These are phyloP conservation scores for Apiotrichum veenhuisii DNA, from an alignment of 1,284 basidiomycete genomes.

Conservation along the genomic window DNA sequence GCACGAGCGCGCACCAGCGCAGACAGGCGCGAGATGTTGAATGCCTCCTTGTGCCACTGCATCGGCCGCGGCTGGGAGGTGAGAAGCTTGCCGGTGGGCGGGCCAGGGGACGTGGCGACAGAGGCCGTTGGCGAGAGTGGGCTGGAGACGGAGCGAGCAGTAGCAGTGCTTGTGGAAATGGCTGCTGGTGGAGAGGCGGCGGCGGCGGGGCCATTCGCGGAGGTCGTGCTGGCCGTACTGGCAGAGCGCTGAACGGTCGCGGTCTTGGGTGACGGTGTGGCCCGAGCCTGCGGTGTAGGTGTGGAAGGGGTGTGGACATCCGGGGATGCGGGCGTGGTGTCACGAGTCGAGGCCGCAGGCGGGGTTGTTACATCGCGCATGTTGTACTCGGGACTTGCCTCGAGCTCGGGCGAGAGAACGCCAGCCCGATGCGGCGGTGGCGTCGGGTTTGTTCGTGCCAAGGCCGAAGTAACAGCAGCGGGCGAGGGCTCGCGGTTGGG, in stretches of 20 bases:
- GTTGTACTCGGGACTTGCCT: slow-evolving; percentile 1
- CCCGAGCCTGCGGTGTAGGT: not conserved
- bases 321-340: slow-evolving; percentile 1
- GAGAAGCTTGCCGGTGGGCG: slow-evolving; percentile 47
- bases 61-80: slow-evolving; percentile 6
- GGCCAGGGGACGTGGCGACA: slow-evolving; percentile 40
- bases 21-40: slow-evolving; percentile 43
- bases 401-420: not conserved
- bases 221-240: not conserved
- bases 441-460: slow-evolving; percentile 14
- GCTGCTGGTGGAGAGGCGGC: too few species aligned
- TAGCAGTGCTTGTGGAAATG: not conserved
- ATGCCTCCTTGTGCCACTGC: slow-evolving; percentile 49
- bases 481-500: slow-evolving; percentile 13
- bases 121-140: not conserved
- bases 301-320: slow-evolving; percentile 2
- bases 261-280: not conserved
- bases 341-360: not conserved
- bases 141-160: not conserved
- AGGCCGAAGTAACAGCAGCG: not conserved
- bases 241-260: not conserved
- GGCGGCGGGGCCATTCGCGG: not conserved
- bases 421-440: slow-evolving; percentile 12
- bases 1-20: slow-evolving; percentile 32
- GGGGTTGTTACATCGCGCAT: slow-evolving; percentile 2